Evolutionary conservation across 2,329 filamentous ascomycete genomes (phyloP), one percentile per base, ranked within the genome.

Genomic region (Colletotrichum chrysophilum): DNA sequence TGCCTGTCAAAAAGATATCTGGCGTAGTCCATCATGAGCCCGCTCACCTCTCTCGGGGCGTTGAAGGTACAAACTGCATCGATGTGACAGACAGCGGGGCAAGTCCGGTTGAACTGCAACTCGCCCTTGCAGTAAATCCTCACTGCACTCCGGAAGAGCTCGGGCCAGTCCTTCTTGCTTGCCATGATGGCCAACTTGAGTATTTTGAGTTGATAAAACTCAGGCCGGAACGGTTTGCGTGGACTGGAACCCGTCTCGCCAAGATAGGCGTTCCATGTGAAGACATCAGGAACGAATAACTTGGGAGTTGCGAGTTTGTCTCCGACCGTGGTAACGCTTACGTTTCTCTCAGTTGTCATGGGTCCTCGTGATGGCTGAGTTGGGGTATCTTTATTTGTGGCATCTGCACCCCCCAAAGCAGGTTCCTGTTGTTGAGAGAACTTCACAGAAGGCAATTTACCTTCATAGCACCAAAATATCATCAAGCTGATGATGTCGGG

Each of bases 251-350:
- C 16, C 36, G 36, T 38, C 14, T 5, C 16, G 4, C 43, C n/a
- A 21, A 52, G 1, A 21, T 21, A 7, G 0, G 0, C 7, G 7
- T 13, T 12, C 43, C n/a, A 52, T 7, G 43, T 2, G 2, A 21
- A 12, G 10, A 4, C 10, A 13, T 52, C n/a, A 21, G n/a, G 2
- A 13, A 21, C n/a, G n/a, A 52, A 52, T 13, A 1, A 3, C 5
- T 13, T 18, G 5, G 43, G 43, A 13, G n/a, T 12, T 21, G 7
- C 43, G 16, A 10, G 16, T 52, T 7, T 52, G n/a, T 52, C 43
- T 21, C 43, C 43, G 3, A 52, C n/a, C 16, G 18, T 21, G 5
- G 43, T 52, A 52, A 52, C 43, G 18, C 8, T 3, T n/a, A 10
- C 38, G 18, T 1, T 43, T 5, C 38, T 5, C 18, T n/a, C 1